phyloP scores from a whole-genome alignment of 2,329 filamentous ascomycete species.

The Dothistroma septosporum region DNA sequence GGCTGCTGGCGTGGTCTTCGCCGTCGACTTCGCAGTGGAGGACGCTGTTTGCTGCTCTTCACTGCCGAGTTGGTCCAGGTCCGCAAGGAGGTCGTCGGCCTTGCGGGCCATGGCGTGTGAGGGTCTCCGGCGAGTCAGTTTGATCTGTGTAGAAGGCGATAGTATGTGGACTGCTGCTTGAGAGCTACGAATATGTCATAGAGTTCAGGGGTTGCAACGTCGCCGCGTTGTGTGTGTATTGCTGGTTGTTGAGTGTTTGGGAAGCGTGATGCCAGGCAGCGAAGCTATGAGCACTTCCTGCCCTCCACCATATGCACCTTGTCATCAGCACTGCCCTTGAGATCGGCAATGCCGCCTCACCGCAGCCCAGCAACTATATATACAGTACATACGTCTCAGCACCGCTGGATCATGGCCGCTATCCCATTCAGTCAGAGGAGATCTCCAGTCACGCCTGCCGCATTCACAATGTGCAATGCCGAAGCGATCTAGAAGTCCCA shows the following conservation, averaged over 20 bases:
- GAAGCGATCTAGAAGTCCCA: not conserved
- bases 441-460: not conserved
- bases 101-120: slow-evolving; percentile 39
- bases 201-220: no score
- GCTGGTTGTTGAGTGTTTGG: no score
- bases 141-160: not conserved
- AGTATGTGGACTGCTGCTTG: no score
- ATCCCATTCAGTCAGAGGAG: not conserved
- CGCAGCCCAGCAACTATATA: no score
- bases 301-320: no score
- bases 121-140: slow-evolving; percentile 27
- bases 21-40: slow-evolving; percentile 44
- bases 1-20: slow-evolving; percentile 30
- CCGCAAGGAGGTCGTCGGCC: slow-evolving; percentile 33
- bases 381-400: no score
- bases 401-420: not conserved
- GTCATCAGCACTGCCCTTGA: no score
- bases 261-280: no score
- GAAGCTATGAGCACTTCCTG: no score
- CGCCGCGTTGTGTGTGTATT: no score
- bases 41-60: slow-evolving; percentile 26
- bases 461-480: not conserved
- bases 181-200: no score
- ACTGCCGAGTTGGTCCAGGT: slow-evolving; percentile 25
- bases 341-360: no score